Evolutionary conservation across 371 early-diverging fungal species (phyloP), one percentile per base, ranked within the genome.

Genomic region (Capillidium rhysosporum): DNA sequence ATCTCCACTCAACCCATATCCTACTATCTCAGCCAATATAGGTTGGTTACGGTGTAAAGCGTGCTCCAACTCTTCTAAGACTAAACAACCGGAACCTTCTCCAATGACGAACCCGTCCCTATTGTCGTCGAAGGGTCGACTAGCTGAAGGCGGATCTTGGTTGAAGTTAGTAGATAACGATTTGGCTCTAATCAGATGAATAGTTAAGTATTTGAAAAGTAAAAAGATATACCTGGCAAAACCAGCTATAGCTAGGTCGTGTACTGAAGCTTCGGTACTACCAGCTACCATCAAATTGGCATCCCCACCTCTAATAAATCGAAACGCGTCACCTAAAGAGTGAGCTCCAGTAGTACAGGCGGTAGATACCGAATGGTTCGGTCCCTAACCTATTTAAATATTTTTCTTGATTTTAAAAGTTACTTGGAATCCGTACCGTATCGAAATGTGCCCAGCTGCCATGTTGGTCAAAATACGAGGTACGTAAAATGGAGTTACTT

Each of bases 271-370:
- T 62, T 95, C 96, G 1, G 87, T 67, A 1, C 89, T 93, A n/a
- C 96, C 96, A 0, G 93, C 94, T 4, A 95, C 65, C 89, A 95
- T 92, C 1, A 95, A 90, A 62, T 92, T 88, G 1, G 93, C 92
- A 59, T 95, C 94, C 14, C 87, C 89, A 56, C 68, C 83, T 52
- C 79, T 76, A 59, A 95, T 95, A 61, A 91, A 88, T 30, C 93
- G 71, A 72, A 77, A 75, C 0, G 93, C 94, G 59, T 95, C 94
- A 25, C 92, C 94, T 31, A 95, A 74, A 0, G 92, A 71, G 58
- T 95, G 91, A 0, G 92, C 92, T 0, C 96, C 96, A 1, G 96
- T 92, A 0, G 94, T 85, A 58, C 96, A 95, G 0, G 96, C 93
- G 0, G 93, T 94, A 0, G 91, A 82, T 0, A 75, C 86, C 9